phyloP scores from a whole-genome alignment of 345 rosid genomes.

The Citrus trifoliata region DNA sequence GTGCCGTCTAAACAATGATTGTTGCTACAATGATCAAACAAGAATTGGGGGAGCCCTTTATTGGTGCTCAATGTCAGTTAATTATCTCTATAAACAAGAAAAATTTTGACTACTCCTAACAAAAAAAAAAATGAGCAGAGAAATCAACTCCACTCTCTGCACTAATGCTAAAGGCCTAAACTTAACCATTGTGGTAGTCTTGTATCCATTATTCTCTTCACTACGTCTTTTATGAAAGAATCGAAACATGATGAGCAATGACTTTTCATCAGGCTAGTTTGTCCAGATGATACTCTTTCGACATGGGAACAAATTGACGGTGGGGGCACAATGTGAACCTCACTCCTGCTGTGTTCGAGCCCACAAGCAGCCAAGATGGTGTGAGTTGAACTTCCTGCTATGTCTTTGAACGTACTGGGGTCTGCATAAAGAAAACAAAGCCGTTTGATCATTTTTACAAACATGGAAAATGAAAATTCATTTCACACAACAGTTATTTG shows the following conservation, averaged over 20 bases:
- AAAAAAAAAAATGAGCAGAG: conserved; percentile 22
- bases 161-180: conserved; percentile 60
- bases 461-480: neutral
- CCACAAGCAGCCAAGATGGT: conserved; percentile 87
- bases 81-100: conserved; percentile 30
- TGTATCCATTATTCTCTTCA: conserved; percentile 73
- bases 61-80: conserved; percentile 28
- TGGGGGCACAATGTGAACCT: conserved; percentile 52
- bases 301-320: conserved; percentile 56
- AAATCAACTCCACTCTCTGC: neutral
- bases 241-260: conserved; percentile 83
- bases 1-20: conserved; percentile 23
- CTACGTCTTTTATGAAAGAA: conserved; percentile 76
- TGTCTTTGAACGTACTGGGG: conserved; percentile 51
- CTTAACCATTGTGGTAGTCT: conserved; percentile 75
- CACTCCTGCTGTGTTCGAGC: conserved; percentile 61
- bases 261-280: conserved; percentile 69
- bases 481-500: neutral
- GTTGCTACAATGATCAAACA: conserved; percentile 14
- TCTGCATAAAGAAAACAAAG: conserved; percentile 37
- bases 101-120: conserved; percentile 32
- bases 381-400: conserved; percentile 68
- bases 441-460: conserved; percentile 10
- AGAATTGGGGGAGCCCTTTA: conserved; percentile 28
- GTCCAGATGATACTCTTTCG: conserved; percentile 43